Evolutionary conservation across 192 early-diverging fungal genomes (phyloP), one percentile per base, ranked within the genome.

Genomic region (Backusella liffmaniae): DNA sequence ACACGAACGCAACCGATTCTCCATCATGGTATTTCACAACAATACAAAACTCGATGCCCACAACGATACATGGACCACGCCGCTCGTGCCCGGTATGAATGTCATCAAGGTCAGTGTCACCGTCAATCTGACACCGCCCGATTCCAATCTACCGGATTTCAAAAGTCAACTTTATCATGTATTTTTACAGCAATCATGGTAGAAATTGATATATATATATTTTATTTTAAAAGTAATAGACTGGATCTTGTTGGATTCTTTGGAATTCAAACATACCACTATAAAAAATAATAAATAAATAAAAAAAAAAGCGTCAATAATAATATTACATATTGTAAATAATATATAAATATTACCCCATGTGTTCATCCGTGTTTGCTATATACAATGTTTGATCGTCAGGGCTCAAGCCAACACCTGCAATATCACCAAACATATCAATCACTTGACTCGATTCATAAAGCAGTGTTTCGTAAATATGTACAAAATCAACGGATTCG

Each of bases 371-470:
- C 16, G 85, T 71, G 44, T 87, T 90, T 13, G 89, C 91, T 79
- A 92, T 83, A 73, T 82, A 90, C 39, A 92, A 73, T 6, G 68
- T 75, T 5, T 86, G 79, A 10, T 84, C 86, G 42, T 84, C 88
- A 15, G 88, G 88, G 6, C 84, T 85, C 51, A 91, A 87, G 9
- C 39, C 77, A 65, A 77, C 26, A 4, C 92, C 92, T 1, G 90
- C 79, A 73, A 93, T 89, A 65, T 93, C 91, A 10, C 92, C 92
- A 84, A 92, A 92, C 70, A 93, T 87, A 76, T 93, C 92, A 56
- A 93, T 82, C 4, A 88, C 82, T 82, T 93, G 92, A 39, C 83
- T 82, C 41, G 62, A 77, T 35, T 74, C 73, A 46, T 75, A 83
- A 32, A 74, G 65, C 2, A 66, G 51, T 4, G 87, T 72, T 70